A percentile compares a stretch with the other conserved stretches of the same genome.
Conservation (phyloP, 208 protist genomes). For the Trypanosoma platydactyli region DNA sequence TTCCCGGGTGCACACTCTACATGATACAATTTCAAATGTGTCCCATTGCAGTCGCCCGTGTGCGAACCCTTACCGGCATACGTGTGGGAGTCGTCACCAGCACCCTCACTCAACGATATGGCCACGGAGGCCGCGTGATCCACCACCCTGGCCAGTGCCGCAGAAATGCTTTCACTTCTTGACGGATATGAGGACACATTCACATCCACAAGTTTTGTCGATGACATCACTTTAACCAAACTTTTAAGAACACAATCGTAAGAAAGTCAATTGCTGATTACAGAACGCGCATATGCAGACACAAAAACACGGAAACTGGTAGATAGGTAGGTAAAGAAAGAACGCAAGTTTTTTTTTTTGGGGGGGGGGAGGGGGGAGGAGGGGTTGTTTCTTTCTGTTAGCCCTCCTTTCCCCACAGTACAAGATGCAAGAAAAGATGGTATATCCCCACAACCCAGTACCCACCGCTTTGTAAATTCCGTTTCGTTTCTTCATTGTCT, state of each 20-base stretch:
- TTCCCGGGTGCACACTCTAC: background rate
- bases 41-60: background rate
- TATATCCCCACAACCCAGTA: background rate
- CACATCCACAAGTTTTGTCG: background rate
- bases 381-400: too few species aligned
- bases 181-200: background rate
- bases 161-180: background rate
- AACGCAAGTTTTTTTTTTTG: background rate
- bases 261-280: too few species aligned
- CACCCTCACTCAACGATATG: background rate
- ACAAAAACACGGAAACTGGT: too few species aligned
- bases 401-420: background rate
- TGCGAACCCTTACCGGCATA: background rate
- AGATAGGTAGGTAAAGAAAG: too few species aligned
- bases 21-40: background rate
- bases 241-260: too few species aligned
- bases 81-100: slow-evolving; percentile 5
- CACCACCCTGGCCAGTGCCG: slow-evolving; percentile 5
- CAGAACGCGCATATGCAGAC: too few species aligned
- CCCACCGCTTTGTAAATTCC: background rate
- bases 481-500: slow-evolving; percentile 3
- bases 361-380: background rate
- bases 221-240: background rate
- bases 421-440: background rate
- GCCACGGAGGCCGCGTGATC: slow-evolving; percentile 2